Conservation (phyloP, 2,329 filamentous ascomycete genomes). For the Fusarium proliferatum region DNA sequence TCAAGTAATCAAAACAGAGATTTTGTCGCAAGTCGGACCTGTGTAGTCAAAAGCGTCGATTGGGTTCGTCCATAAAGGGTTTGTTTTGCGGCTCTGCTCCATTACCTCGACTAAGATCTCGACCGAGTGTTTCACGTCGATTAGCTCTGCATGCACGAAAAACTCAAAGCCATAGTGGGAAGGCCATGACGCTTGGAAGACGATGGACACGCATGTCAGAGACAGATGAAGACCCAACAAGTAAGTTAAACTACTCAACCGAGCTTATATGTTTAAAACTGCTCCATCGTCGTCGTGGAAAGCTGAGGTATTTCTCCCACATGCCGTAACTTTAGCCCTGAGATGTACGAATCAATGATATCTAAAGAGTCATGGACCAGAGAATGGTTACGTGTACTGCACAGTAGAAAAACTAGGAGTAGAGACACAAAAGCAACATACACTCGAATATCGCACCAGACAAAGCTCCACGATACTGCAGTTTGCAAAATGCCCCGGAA, state of each 20-base stretch:
- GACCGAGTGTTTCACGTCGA: neutral
- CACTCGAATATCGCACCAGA: neutral
- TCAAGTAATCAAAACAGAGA: neutral
- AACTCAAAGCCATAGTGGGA: slow-evolving; percentile 16
- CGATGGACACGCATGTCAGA: slow-evolving; percentile 6
- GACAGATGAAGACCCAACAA: neutral
- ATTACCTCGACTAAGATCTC: slow-evolving; percentile 3
- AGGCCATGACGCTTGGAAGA: slow-evolving; percentile 16
- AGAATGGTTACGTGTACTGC: neutral
- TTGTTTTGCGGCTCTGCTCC: slow-evolving; percentile 3
- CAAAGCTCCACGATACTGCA: neutral
- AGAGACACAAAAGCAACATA: neutral
- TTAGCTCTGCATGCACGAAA: slow-evolving; percentile 11
- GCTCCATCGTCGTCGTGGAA: neutral
- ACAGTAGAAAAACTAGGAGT: neutral
- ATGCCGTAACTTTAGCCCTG: neutral
- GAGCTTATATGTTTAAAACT: neutral
- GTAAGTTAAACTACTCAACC: neutral
- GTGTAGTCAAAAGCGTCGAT: neutral
- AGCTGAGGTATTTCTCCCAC: neutral
- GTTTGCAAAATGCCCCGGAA: neutral
- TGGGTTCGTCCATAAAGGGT: neutral
- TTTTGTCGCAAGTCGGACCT: neutral
- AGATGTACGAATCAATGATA: neutral
- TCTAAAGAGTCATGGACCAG: neutral